Evolutionary conservation across 192 early-diverging fungal genomes (phyloP).

Genomic region (Coemansia sp.): DNA sequence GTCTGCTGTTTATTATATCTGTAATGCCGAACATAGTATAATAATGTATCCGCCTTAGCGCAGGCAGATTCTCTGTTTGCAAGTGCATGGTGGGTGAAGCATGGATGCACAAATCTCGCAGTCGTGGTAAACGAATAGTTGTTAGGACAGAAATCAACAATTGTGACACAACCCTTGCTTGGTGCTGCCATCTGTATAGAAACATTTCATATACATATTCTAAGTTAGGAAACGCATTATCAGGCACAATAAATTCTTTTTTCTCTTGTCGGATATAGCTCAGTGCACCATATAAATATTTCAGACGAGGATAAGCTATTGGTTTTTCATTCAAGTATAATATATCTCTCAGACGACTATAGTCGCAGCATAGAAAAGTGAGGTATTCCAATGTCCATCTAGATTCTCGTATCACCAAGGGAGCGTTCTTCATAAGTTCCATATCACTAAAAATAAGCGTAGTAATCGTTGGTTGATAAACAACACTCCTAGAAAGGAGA

Average conservation of each 20-base stretch:
- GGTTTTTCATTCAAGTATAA: conserved; percentile 3
- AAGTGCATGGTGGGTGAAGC: conserved; percentile 13
- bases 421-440: conserved; percentile 1
- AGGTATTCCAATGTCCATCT: not conserved
- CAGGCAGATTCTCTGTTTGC: conserved; percentile 4
- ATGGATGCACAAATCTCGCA: conserved; percentile 2
- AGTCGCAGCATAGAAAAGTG: conserved; percentile 11
- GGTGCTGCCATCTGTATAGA: conserved; percentile 12
- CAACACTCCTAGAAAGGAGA: not conserved
- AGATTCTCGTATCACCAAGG: not conserved
- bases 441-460: conserved; percentile 14
- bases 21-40: not conserved
- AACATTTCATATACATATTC: conserved; percentile 13
- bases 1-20: not conserved
- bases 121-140: conserved; percentile 3
- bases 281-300: conserved; percentile 13
- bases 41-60: conserved; percentile 9
- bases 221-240: conserved; percentile 15
- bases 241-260: not conserved
- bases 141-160: conserved; percentile 16
- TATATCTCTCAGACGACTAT: not conserved
- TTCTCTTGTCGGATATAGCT: not conserved
- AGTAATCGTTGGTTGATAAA: not conserved
- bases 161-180: conserved; percentile 15
- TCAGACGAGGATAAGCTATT: conserved; percentile 6